Percentiles rank a stretch among this genome's conserved stretches.
These are phyloP conservation scores for Crithidia acanthocephali DNA, from an alignment of 208 protist genomes.

Conservation along the genomic window DNA sequence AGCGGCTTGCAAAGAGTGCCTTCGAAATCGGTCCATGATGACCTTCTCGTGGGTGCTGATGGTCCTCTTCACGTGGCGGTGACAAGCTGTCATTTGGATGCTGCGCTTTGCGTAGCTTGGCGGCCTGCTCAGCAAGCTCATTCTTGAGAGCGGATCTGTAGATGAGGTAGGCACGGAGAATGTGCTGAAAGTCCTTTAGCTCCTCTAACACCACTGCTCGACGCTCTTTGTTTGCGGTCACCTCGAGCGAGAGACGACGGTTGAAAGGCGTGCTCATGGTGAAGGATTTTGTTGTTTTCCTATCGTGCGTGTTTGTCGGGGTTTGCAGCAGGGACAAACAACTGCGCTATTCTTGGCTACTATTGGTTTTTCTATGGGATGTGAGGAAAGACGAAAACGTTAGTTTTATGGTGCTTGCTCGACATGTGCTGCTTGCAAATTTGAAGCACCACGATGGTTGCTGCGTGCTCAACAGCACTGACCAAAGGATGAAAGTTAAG, in stretches of 20 bases:
- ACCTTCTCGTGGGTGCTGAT: not conserved
- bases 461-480: too few relatives aligned
- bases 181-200: constrained; percentile 3
- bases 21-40: too few relatives aligned
- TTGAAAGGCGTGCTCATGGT: not conserved
- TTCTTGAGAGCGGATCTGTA: not conserved
- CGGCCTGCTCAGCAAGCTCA: not conserved
- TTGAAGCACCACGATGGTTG: too few relatives aligned
- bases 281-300: not conserved
- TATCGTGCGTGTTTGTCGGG: not conserved
- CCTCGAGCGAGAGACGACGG: not conserved
- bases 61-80: not conserved
- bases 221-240: not conserved
- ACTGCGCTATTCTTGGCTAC: too few relatives aligned
- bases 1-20: too few relatives aligned
- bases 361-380: too few relatives aligned
- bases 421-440: too few relatives aligned
- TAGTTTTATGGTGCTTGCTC: too few relatives aligned
- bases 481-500: too few relatives aligned
- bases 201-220: not conserved
- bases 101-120: not conserved
- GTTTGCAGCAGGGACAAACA: not conserved
- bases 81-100: not conserved
- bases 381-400: too few relatives aligned
- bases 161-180: not conserved